Base-by-base conservation (phyloP, 2,329 filamentous ascomycete genomes). In the Colletotrichum karsti region DNA sequence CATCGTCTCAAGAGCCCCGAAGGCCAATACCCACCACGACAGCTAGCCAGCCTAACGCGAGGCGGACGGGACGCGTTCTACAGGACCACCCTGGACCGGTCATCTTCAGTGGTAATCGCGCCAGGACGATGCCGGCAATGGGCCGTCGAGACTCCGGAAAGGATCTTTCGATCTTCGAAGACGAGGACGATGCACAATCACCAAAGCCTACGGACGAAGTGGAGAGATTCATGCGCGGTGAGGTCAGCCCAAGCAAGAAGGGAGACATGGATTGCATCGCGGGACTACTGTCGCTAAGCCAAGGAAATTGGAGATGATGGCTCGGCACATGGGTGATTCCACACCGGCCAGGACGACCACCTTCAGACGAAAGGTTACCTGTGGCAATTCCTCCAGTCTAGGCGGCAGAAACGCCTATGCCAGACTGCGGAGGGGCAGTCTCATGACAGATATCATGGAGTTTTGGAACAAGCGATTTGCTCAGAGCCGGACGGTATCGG, bases 181-280 rank as follows among this genome's bases (percentile, higher is more conserved):
- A 90, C 63, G 74, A 77, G 8, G 77, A 81, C 33, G 76, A 71
- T 24, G 71, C 67, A 24, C 56, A 35, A 42, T 63, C 33, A 44
- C 72, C 15, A 72, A 77, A 46, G 75, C 77, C 22, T 26, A 22
- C 55, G 1, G 88, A 91, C 4, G 92, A 96, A 56, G 85, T 95
- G 46, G 88, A 92, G 70, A 85, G 84, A 4, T 95, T 95, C 78
- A 95, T 96, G 91, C 83, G 85, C 35, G 85, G 85, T 9, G 86
- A 88, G 33, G 85, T 89, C 70, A 89, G 88, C 75, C 90, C 89
- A 8, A 91, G 91, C 76, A 93, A 94, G 79, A 91, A 90, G 77
- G 88, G 90, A 63, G 95, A 98, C 76, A 85, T 97, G 78, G 94
- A 97, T 76, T 97, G 94, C 75, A 91, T 97, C 51, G 93, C 95